phyloP scores from a whole-genome alignment of 1,284 basidiomycete genomes.

The Cutaneotrichosporon sp. region DNA sequence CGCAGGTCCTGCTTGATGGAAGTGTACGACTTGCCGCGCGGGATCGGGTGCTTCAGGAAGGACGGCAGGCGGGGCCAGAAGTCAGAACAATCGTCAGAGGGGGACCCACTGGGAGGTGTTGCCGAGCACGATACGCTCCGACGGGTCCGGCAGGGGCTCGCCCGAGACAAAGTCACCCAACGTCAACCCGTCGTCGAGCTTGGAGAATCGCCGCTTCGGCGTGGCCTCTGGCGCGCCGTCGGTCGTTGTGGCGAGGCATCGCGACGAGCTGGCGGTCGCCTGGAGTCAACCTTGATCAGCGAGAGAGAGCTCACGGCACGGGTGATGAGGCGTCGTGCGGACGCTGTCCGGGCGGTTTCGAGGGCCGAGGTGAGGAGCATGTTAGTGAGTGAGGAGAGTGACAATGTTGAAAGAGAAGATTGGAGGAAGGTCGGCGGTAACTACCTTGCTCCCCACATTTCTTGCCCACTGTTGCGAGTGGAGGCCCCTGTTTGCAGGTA shows the following conservation, averaged over 20 bases:
- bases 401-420: background rate
- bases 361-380: constrained; percentile 17
- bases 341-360: constrained; percentile 9
- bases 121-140: constrained; percentile 70
- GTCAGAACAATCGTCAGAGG: constrained; percentile 1
- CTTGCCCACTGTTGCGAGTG: background rate
- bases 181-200: constrained; percentile 69
- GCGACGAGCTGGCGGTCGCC: constrained; percentile 20
- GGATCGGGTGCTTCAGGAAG: constrained; percentile 90
- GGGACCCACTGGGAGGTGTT: constrained; percentile 68
- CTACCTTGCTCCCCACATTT: background rate
- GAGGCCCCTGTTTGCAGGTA: background rate
- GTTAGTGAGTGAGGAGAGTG: constrained; percentile 1
- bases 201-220: constrained; percentile 37
- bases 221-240: constrained; percentile 24
- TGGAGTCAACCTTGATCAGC: background rate
- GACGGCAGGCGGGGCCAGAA: constrained; percentile 81
- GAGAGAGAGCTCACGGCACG: constrained; percentile 8
- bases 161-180: constrained; percentile 82
- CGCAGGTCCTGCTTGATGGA: constrained; percentile 94
- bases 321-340: constrained; percentile 13
- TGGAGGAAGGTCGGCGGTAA: background rate
- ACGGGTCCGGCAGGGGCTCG: constrained; percentile 51
- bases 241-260: constrained; percentile 34
- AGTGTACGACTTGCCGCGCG: constrained; percentile 81